A percentile compares a stretch with the other conserved stretches of the same genome.
phyloP scores from a whole-genome alignment of 129 eudicot genomes.

The Saposhnikovia divaricata region DNA sequence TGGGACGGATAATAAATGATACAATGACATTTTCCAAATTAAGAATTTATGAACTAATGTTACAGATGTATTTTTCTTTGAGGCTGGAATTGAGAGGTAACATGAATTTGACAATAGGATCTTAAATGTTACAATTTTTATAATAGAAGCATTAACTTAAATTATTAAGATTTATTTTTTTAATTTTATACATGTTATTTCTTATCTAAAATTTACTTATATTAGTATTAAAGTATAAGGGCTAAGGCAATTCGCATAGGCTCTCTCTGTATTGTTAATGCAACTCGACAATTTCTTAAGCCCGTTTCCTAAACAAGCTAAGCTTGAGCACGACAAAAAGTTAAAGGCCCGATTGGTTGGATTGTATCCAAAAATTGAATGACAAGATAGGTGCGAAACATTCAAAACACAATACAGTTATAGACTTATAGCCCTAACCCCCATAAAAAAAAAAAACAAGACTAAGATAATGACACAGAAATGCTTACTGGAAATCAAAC shows the following conservation, averaged over 20 bases:
- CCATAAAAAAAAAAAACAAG: neutral
- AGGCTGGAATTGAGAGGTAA: neutral
- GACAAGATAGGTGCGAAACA: neutral
- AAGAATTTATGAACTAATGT: too few species aligned
- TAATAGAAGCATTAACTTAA: neutral
- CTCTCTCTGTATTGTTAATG: too few species aligned
- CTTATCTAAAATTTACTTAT: too few species aligned
- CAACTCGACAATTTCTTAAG: neutral
- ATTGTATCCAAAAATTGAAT: neutral
- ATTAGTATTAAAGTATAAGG: too few species aligned
- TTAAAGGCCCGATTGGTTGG: neutral
- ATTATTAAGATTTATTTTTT: too few species aligned
- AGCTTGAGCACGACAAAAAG: neutral
- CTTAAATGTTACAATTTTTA: neutral
- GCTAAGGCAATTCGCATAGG: too few species aligned
- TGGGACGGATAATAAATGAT: neutral
- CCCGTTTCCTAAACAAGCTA: neutral
- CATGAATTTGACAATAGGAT: neutral
- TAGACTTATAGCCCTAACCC: neutral
- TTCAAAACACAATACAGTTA: neutral
- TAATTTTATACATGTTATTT: too few species aligned
- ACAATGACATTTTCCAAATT: too few species aligned
- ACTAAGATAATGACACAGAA: neutral
- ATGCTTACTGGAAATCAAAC: slow-evolving; percentile 19
- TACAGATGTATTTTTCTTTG: neutral